These are phyloP conservation scores for Cercophora samala DNA, from an alignment of 495 filamentous ascomycete species.

Conservation along the genomic window DNA sequence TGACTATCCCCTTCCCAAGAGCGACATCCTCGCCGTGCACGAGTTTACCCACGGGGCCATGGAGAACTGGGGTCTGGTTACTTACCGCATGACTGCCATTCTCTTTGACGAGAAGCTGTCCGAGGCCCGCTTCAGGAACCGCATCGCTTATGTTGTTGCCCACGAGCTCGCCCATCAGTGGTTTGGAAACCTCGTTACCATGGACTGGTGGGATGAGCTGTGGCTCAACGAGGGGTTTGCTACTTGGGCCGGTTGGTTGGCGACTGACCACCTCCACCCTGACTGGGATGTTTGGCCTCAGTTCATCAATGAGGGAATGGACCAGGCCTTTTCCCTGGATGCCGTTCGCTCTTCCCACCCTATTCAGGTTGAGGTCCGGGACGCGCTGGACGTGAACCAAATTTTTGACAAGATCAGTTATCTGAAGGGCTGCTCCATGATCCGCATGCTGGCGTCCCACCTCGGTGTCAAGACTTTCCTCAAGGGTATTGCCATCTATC, in stretches of 20 bases:
- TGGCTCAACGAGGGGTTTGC: conserved; percentile 98
- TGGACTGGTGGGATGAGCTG: conserved; percentile 90
- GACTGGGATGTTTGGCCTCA: conserved; percentile 95
- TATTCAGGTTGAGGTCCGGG: conserved; percentile 87
- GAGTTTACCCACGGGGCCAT: conserved; percentile 70
- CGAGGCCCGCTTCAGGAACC: conserved; percentile 80
- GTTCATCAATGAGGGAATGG: conserved; percentile 89
- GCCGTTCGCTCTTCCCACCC: conserved; percentile 86
- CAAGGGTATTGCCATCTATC: conserved; percentile 79
- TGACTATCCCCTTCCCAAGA: conserved; percentile 94
- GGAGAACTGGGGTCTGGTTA: conserved; percentile 94
- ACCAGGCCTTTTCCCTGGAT: conserved; percentile 86
- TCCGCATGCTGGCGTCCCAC: conserved; percentile 88
- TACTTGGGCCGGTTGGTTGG: conserved; percentile 96
- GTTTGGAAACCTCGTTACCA: conserved; percentile 95
- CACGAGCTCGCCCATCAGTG: conserved; percentile 97
- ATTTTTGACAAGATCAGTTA: conserved; percentile 97
- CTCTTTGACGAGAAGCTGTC: conserved; percentile 89
- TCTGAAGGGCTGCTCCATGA: conserved; percentile 89
- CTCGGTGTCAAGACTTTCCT: conserved; percentile 84
- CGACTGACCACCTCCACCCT: conserved; percentile 85
- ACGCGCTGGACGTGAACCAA: conserved; percentile 90
- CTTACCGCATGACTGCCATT: conserved; percentile 89
- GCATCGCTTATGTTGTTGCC: conserved; percentile 90
- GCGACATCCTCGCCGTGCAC: conserved; percentile 91